Evolutionary conservation across 1,284 basidiomycete genomes (phyloP), one percentile per base, ranked within the genome.

Genomic region (Ustilago cynodontis): DNA sequence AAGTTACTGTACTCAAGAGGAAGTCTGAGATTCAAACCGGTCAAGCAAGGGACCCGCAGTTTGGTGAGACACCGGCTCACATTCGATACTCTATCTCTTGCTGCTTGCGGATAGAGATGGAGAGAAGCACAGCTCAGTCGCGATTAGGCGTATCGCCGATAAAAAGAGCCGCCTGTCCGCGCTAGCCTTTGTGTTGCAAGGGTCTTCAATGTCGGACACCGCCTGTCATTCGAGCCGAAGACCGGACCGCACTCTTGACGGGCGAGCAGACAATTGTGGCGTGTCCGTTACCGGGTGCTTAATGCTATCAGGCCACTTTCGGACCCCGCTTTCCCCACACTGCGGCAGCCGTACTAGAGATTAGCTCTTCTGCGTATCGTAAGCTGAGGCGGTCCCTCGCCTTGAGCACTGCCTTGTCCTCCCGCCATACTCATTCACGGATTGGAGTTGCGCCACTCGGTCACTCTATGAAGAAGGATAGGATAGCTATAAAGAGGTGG

Each of bases 401-500:
- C 14, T 10, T 43, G 3, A 20, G 11, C 41, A 43, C 41, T 20
- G 20, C 41, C 41, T 16, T n/a, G 1, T 20, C n/a, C 3, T 43
- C n/a, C 41, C 7, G 2, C 20, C 41, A n/a, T 11, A 20, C 7
- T 20, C n/a, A 37, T 9, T 10, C 35, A 3, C 35, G 14, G 3
- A 16, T 43, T n/a, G n/a, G 6, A 43, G 7, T 11, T 9, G n/a
- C 41, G 16, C 9, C 41, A 20, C 7, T 20, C 41, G 20, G 20
- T 20, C 41, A 20, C 41, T 20, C n/a, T 16, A 37, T 13, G 14
- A 3, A 33, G 6, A 43, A 11, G 41, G n/a, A 22, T 43, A 3
- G 18, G 24, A 49, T 26, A 26, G 47, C 37, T 54, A 22, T 43
- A 64, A 59, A 73, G 71, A 68, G 62, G 61, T 65, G 66, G 63